Evolutionary conservation across 768 basidiomycete species (phyloP).

Genomic region (Suillus placidus): DNA sequence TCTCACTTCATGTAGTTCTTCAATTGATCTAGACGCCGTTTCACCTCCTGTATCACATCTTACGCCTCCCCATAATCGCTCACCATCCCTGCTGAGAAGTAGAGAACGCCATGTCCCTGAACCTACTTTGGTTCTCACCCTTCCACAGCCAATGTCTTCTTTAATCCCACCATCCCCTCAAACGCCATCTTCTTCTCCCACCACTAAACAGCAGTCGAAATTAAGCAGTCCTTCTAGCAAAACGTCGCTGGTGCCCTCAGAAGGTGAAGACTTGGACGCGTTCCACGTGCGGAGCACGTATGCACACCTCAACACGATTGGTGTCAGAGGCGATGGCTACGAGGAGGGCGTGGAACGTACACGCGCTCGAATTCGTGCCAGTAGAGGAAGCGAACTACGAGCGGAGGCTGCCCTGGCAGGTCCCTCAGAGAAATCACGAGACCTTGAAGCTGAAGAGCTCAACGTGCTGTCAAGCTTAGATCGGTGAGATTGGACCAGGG

Average conservation of each 20-base stretch:
- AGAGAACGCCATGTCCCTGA: slow-evolving; percentile 30
- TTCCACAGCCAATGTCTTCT: slow-evolving; percentile 23
- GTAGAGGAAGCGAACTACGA: slow-evolving; percentile 59
- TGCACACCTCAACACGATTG: slow-evolving; percentile 83
- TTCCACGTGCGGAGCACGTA: slow-evolving; percentile 87
- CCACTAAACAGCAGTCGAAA: slow-evolving; percentile 31
- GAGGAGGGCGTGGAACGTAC: slow-evolving; percentile 95
- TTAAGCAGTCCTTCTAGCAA: slow-evolving; percentile 49
- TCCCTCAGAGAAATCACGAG: slow-evolving; percentile 61
- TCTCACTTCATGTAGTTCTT: slow-evolving; percentile 32
- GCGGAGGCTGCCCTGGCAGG: slow-evolving; percentile 59
- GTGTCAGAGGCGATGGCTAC: slow-evolving; percentile 94
- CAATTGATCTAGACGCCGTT: slow-evolving; percentile 18
- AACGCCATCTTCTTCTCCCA: slow-evolving; percentile 34
- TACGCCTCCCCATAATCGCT: slow-evolving; percentile 33
- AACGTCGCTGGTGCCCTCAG: slow-evolving; percentile 67
- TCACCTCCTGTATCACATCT: slow-evolving; percentile 20
- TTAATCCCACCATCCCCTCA: slow-evolving; percentile 37
- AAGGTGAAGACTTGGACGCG: slow-evolving; percentile 80
- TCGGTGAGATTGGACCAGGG: slow-evolving; percentile 56
- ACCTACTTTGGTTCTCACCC: slow-evolving; percentile 20
- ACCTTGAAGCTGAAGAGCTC: slow-evolving; percentile 74
- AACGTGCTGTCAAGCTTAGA: slow-evolving; percentile 78
- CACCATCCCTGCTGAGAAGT: slow-evolving; percentile 25
- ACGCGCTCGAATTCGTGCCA: slow-evolving; percentile 64